Evolutionary conservation across 108 stramenopile genomes (phyloP).

Genomic region (Cyclotella atomus): DNA sequence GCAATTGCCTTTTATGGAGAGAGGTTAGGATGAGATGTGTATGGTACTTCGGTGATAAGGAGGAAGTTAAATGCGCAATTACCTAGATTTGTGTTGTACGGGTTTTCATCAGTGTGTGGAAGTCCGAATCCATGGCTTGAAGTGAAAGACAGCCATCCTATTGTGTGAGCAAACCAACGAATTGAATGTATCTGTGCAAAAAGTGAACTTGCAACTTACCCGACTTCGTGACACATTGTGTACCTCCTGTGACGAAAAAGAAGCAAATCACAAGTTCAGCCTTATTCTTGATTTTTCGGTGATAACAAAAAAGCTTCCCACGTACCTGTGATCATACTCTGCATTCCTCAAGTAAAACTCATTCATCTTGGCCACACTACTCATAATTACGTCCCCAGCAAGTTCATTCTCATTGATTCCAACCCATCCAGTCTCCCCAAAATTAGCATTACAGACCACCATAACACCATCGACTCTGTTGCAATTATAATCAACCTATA

Average conservation of each 20-base stretch:
- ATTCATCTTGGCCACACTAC: constrained; percentile 80
- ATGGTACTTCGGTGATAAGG: no score
- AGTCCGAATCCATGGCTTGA: constrained; percentile 85
- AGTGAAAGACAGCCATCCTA: no score
- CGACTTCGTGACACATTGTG: constrained; percentile 45
- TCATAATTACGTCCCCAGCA: constrained; percentile 33
- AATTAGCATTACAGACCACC: constrained; percentile 79
- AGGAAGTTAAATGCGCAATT: no score
- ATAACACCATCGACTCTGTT: constrained; percentile 53
- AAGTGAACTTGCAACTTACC: constrained; percentile 15
- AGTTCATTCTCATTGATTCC: constrained; percentile 74
- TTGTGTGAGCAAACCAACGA: background rate
- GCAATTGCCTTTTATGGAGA: no score
- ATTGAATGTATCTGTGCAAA: background rate
- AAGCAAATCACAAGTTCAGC: no score
- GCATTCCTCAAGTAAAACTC: constrained; percentile 73
- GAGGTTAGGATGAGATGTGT: no score
- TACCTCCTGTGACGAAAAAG: background rate
- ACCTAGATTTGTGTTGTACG: constrained; percentile 65
- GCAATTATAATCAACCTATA: constrained; percentile 48
- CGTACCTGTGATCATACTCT: constrained; percentile 48
- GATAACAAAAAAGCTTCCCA: no score
- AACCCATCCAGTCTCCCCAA: constrained; percentile 77
- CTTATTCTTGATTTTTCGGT: no score
- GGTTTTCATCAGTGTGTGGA: constrained; percentile 83